Evolutionary conservation across 106 monocot genomes (phyloP).

Genomic region (Alisma plantagoaquatica): DNA sequence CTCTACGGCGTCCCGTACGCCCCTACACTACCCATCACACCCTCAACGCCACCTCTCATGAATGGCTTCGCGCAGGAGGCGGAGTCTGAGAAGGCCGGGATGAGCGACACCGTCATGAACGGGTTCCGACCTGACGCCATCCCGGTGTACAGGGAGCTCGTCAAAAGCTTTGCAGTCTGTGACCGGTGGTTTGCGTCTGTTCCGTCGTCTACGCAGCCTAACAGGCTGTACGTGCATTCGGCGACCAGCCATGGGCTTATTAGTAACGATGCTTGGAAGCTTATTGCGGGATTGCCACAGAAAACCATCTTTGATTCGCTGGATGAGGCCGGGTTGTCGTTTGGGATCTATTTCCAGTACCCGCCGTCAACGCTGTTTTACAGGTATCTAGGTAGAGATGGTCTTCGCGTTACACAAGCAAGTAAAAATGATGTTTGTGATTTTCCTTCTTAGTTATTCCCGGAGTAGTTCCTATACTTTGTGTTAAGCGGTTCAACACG

Average conservation of each 20-base stretch:
- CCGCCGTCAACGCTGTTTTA: conserved; percentile 79
- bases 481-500: no score
- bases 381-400: no score
- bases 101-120: conserved; percentile 63
- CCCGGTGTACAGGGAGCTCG: conserved; percentile 70
- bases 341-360: conserved; percentile 87
- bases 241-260: conserved; percentile 76
- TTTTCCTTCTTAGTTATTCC: no score
- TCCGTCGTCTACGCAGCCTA: conserved; percentile 94
- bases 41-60: conserved; percentile 66
- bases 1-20: conserved; percentile 38
- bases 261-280: conserved; percentile 56
- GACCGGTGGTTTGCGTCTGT: conserved; percentile 91
- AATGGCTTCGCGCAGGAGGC: conserved; percentile 84
- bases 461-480: no score
- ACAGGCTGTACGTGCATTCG: conserved; percentile 80
- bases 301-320: conserved; percentile 83
- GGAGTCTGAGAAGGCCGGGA: conserved; percentile 49
- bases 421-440: no score
- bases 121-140: conserved; percentile 69
- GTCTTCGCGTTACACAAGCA: no score
- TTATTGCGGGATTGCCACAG: conserved; percentile 65
- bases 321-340: conserved; percentile 51
- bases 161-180: conserved; percentile 74
- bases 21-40: conserved; percentile 23